Evolutionary conservation across 441 rosid species (phyloP).

Genomic region (Capsella rubella): DNA sequence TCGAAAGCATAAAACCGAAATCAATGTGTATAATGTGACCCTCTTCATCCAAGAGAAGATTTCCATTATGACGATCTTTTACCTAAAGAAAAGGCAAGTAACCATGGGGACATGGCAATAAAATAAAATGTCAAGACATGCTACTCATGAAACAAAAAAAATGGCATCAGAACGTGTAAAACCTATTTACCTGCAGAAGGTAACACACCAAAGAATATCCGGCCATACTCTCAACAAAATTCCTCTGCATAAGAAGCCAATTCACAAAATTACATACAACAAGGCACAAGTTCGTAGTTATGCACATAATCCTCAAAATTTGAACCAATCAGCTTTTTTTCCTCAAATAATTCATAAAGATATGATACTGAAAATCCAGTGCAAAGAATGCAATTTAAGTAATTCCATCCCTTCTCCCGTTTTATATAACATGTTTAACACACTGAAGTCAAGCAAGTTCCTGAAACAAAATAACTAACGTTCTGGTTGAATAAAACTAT

Average conservation of each 20-base stretch:
- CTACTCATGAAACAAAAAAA: neutral
- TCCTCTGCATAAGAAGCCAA: constrained; percentile 73
- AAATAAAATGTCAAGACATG: neutral
- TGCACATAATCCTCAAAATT: constrained; percentile 18
- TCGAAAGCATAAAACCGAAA: constrained; percentile 99
- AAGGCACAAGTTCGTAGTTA: constrained; percentile 4
- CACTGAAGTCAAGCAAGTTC: constrained; percentile 8
- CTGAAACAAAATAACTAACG: constrained; percentile 25
- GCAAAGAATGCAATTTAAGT: constrained; percentile 10
- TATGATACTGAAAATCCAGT: constrained; percentile 9
- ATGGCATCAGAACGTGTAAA: neutral
- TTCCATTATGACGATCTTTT: constrained; percentile 98
- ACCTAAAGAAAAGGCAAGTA: constrained; percentile 53
- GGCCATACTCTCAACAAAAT: constrained; percentile 86
- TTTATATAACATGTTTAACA: constrained; percentile 31
- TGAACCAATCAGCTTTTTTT: constrained; percentile 25
- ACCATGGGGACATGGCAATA: constrained; percentile 16
- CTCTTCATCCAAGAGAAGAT: constrained; percentile 93
- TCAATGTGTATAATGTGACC: constrained; percentile 99
- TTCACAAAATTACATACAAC: constrained; percentile 6
- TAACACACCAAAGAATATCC: constrained; percentile 99
- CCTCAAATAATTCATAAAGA: constrained; percentile 1
- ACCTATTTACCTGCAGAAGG: constrained; percentile 78
- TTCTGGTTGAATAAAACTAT: constrained; percentile 15
- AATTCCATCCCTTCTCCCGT: neutral